Conservation (phyloP, 1,284 basidiomycete species). For the Heterobasidion parviporum region DNA sequence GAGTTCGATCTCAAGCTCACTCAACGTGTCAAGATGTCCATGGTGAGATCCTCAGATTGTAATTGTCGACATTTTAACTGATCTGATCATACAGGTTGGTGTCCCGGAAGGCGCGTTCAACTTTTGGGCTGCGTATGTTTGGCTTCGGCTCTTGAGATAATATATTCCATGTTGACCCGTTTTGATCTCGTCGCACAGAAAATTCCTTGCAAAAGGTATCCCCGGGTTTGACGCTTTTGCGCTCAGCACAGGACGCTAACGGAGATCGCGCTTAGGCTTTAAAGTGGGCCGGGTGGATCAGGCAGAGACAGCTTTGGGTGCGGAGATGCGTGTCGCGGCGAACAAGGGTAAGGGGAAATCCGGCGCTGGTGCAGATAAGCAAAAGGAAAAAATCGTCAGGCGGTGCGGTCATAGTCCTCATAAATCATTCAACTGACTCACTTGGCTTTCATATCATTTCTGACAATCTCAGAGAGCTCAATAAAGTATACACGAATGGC, state of each 20-base stretch:
- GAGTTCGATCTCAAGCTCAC: conserved; percentile 93
- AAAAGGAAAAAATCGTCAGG: conserved; percentile 75
- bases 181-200: conserved; percentile 28
- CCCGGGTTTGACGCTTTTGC: background rate
- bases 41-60: conserved; percentile 46
- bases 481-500: conserved; percentile 95
- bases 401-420: conserved; percentile 31
- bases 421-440: background rate
- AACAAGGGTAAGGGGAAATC: conserved; percentile 56
- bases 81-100: conserved; percentile 59
- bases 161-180: too few relatives aligned
- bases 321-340: conserved; percentile 73
- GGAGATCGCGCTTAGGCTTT: conserved; percentile 52
- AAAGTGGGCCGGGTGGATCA: conserved; percentile 98
- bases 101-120: conserved; percentile 95
- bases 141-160: background rate
- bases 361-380: conserved; percentile 28
- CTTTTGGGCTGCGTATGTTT: conserved; percentile 78
- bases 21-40: conserved; percentile 94
- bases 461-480: conserved; percentile 60
- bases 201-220: conserved; percentile 74
- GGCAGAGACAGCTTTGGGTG: conserved; percentile 85
- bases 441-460: background rate
- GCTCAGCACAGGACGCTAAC: background rate
- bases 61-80: background rate